A percentile compares a stretch with the other conserved stretches of the same genome.
These are phyloP conservation scores for Taxawa tesnikishii DNA, from an alignment of 2,329 filamentous ascomycete species.

Conservation along the genomic window DNA sequence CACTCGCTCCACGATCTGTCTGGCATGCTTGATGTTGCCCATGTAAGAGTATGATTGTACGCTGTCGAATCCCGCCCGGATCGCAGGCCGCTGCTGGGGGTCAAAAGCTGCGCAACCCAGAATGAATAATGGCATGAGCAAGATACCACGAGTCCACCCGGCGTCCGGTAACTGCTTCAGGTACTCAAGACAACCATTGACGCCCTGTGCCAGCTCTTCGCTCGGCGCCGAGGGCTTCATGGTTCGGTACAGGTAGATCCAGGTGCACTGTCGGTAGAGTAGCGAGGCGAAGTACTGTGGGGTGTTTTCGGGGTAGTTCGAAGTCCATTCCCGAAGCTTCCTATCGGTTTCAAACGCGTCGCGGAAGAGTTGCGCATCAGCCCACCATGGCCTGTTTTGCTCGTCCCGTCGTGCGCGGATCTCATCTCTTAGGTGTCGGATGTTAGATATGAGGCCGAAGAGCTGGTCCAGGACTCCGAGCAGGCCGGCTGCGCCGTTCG, in stretches of 20 bases:
- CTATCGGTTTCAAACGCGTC: constrained; percentile 65
- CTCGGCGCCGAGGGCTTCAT: constrained; percentile 42
- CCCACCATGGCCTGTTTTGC: constrained; percentile 51
- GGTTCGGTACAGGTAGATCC: constrained; percentile 52
- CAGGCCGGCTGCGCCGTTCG: no score
- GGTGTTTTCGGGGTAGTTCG: constrained; percentile 39
- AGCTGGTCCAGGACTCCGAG: no score
- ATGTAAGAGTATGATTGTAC: constrained; percentile 43
- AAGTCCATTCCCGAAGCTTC: constrained; percentile 62
- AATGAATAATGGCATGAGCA: constrained; percentile 49
- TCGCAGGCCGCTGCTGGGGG: constrained; percentile 40
- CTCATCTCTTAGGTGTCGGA: constrained; percentile 62
- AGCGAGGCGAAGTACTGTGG: constrained; percentile 45
- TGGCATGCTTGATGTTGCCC: constrained; percentile 45
- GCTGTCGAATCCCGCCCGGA: constrained; percentile 40
- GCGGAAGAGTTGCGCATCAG: constrained; percentile 62
- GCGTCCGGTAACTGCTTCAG: constrained; percentile 24
- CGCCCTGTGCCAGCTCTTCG: constrained; percentile 42
- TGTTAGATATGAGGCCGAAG: constrained; percentile 66
- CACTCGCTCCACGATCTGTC: constrained; percentile 42
- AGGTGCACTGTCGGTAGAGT: constrained; percentile 49
- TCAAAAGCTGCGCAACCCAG: constrained; percentile 50
- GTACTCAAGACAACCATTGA: constrained; percentile 46
- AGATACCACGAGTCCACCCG: constrained; percentile 43
- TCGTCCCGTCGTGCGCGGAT: constrained; percentile 56